These are phyloP conservation scores for Trichoderma sp. DNA, from an alignment of 2,329 filamentous ascomycete species.

Conservation along the genomic window DNA sequence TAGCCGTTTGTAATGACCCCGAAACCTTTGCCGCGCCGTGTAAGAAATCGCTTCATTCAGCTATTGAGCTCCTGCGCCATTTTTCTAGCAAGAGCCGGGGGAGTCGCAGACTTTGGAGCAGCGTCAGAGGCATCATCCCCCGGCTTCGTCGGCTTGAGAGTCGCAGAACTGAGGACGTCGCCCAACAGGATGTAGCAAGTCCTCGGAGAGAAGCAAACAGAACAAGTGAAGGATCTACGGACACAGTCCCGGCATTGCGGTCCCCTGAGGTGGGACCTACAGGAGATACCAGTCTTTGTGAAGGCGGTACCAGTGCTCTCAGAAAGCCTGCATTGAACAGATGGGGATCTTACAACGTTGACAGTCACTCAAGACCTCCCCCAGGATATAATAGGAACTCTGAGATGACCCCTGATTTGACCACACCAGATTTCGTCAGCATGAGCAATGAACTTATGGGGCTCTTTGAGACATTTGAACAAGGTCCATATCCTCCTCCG, in stretches of 20 bases:
- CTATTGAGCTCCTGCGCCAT: background rate
- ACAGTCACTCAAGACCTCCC: background rate
- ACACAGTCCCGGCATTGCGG: background rate
- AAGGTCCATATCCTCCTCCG: background rate
- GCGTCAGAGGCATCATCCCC: background rate
- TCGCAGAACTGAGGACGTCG: background rate
- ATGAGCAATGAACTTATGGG: slow-evolving; percentile 39
- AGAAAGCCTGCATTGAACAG: background rate
- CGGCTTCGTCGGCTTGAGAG: background rate
- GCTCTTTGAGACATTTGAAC: slow-evolving; percentile 34
- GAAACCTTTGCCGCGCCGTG: background rate
- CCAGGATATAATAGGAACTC: background rate
- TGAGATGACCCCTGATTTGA: background rate
- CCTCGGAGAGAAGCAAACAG: background rate
- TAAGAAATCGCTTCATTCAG: background rate
- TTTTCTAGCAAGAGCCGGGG: background rate
- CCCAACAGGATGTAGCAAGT: background rate
- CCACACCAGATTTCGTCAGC: slow-evolving; percentile 36
- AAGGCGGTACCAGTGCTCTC: background rate
- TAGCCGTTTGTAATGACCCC: slow-evolving; percentile 45
- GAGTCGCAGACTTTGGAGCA: background rate
- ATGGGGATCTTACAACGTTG: background rate
- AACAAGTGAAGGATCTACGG: background rate
- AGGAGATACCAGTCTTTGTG: background rate
- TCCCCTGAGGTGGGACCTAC: background rate